A percentile compares a stretch with the other conserved stretches of the same genome.
phyloP scores from a whole-genome alignment of 2,329 filamentous ascomycete genomes.

The Fonsecaea erecta region DNA sequence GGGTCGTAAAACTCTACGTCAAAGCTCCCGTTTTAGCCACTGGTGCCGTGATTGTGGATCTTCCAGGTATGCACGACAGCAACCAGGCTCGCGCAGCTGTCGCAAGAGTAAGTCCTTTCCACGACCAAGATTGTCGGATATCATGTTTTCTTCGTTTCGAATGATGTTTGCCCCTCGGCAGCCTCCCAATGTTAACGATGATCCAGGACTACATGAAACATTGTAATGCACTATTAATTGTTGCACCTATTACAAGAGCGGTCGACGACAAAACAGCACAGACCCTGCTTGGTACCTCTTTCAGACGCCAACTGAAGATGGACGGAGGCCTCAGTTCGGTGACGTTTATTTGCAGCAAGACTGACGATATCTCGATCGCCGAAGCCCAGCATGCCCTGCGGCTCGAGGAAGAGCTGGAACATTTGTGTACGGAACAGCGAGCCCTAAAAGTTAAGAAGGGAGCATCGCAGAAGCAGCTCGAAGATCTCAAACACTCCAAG shows the following conservation, averaged over 20 bases:
- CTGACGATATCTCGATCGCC: slow-evolving; percentile 62
- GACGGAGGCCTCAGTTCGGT: slow-evolving; percentile 60
- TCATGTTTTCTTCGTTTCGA: no score
- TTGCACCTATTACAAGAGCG: slow-evolving; percentile 65
- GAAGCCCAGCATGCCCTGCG: slow-evolving; percentile 51
- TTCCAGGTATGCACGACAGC: slow-evolving; percentile 64
- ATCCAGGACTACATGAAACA: slow-evolving; percentile 61
- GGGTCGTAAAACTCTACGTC: slow-evolving; percentile 53
- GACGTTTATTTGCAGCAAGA: slow-evolving; percentile 68
- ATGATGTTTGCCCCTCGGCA: not conserved
- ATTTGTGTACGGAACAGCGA: slow-evolving; percentile 32
- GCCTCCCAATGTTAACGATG: not conserved
- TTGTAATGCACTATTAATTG: slow-evolving; percentile 65
- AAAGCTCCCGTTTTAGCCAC: slow-evolving; percentile 58
- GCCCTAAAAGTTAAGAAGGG: slow-evolving; percentile 19
- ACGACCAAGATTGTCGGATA: no score
- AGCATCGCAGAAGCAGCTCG: not conserved
- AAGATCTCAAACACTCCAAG: not conserved
- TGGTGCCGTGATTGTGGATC: slow-evolving; percentile 61
- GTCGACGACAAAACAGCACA: slow-evolving; percentile 66
- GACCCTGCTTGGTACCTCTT: slow-evolving; percentile 60
- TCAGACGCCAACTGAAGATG: slow-evolving; percentile 64
- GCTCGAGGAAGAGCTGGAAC: slow-evolving; percentile 44
- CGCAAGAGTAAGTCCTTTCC: slow-evolving; percentile 41
- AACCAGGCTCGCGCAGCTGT: slow-evolving; percentile 65